Evolutionary conservation across 495 filamentous ascomycete genomes (phyloP), one percentile per base, ranked within the genome.

Genomic region (Neurospora sp.): DNA sequence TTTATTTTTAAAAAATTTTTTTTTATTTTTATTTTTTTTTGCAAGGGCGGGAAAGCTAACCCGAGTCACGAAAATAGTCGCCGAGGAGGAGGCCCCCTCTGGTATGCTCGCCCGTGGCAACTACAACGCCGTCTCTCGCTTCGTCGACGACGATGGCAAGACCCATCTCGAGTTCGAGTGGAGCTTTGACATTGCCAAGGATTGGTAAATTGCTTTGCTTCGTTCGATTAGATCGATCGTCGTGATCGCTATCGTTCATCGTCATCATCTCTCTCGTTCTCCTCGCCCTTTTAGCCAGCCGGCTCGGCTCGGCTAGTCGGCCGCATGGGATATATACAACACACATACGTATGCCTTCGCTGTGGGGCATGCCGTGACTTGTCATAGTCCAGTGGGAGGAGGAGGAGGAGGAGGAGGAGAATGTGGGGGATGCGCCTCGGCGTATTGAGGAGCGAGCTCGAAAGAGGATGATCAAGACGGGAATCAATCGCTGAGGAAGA

Each of bases 181-280:
- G 96, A 86, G 88, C 69, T 98, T 99, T 77, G 91, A 97, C 76
- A 97, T 99, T 78, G 87, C 89, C 81, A 99, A 98, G 86, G 92
- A 95, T 79, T 98, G 96, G 96, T 91, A 89, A 78, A 72, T 44
- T 5, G 31, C 35, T 0, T 37, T 5, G 14, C 71, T 10, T 31
- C 42, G 5, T 46, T 27, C 53, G 27, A 2, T 6, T 31, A 27
- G 53, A 61, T 31, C 14, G 53, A 61, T 65, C 53, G 53, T 35
- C 53, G 46, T 14, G 10, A 53, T 53, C 42, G 42, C 41, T n/a
- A 46, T 46, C 44, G 41, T 39, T 39, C 39, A 42, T 42, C 41
- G n/a, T 48, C 44, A n/a, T 59, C 20, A 4, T 16, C 35, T 35
- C 31, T 7, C 12, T 16, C 14, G 27, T 61, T 14, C 20, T 59